Base-by-base conservation (phyloP, 139 green algal species). In the Eudorina sp. region DNA sequence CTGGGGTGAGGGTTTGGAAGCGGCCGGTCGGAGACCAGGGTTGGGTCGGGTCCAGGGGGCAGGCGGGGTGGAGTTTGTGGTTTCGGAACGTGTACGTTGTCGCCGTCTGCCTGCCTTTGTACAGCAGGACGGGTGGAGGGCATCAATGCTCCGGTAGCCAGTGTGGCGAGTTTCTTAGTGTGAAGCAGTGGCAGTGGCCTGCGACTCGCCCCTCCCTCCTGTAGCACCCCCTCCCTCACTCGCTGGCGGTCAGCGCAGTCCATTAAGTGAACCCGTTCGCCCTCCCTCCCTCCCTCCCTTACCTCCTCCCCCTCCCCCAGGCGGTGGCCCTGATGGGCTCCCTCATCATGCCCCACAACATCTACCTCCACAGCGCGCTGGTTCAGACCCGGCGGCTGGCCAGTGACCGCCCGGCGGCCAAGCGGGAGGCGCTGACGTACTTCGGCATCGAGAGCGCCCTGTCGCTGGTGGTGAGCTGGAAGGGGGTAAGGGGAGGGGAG, bases 271-370 rank as follows among this genome's bases (percentile, higher is more conserved):
- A 11, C 60, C 60, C 58, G 53, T n/a, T 40, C 31, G 77, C 34
- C 36, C 27, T 29, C 6, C 46, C 4, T 72, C 4, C 19, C 64
- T 76, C 40, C 80, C 45, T 48, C 64, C 41, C 53, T 19, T 38
- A 3, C 43, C 60, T n/a, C 27, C 66, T 46, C 46, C 66, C 48
- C 75, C 31, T 21, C 51, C 60, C 29, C 45, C 92, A 95, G 90
- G 90, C 90, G 66, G 94, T 97, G 11, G 94, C 92, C 19, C 92
- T 98, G 25, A 83, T 98, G 38, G 96, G 96, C 27, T 95, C 95
- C 0, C 86, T 97, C 53, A 95, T 98, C 90, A 98, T 98, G 96
- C 96, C 96, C 9, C 96, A 96, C 92, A 99, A 99, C 93, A 94
- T 98, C 77, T 99, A 96, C 91, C 94, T 98, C 74, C 97, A 99